Percentiles rank a stretch among this genome's conserved stretches.
These are phyloP conservation scores for Claviceps sp. DNA, from an alignment of 2,329 filamentous ascomycete genomes.

Conservation along the genomic window DNA sequence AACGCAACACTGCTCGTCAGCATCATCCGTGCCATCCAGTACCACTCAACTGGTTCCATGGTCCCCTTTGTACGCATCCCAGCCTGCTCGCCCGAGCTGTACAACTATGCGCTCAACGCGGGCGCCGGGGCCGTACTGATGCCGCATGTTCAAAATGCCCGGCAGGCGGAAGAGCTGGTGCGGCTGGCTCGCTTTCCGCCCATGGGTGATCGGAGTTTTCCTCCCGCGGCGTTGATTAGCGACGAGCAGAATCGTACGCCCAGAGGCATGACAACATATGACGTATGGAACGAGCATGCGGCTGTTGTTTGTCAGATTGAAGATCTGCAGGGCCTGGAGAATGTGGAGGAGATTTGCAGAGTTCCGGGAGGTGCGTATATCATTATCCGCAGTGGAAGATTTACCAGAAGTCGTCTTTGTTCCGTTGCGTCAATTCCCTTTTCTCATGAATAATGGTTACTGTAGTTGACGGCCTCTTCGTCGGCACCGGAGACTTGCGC, in stretches of 20 bases:
- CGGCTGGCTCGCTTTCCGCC: slow-evolving; percentile 3
- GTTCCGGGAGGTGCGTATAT: slow-evolving; percentile 1
- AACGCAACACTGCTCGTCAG: not conserved
- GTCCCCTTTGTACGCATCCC: slow-evolving; percentile 4
- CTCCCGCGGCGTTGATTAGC: slow-evolving; percentile 1
- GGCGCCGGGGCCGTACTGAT: slow-evolving; percentile 4
- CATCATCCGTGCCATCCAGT: slow-evolving; percentile 1
- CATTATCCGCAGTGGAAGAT: too few relatives aligned
- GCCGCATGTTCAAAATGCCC: slow-evolving; percentile 3
- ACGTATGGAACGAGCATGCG: slow-evolving; percentile 2
- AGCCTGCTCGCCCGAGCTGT: slow-evolving; percentile 1
- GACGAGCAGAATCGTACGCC: slow-evolving; percentile 1
- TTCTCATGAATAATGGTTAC: not conserved
- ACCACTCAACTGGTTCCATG: slow-evolving; percentile 3
- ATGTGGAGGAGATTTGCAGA: slow-evolving; percentile 3
- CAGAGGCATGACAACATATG: not conserved
- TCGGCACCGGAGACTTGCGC: slow-evolving; percentile 3
- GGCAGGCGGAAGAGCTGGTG: slow-evolving; percentile 2
- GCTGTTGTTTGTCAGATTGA: slow-evolving; percentile 4
- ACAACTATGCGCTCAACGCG: slow-evolving; percentile 2
- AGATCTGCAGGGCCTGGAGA: slow-evolving; percentile 2
- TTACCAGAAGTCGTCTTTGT: not conserved
- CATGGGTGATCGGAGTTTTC: slow-evolving; percentile 2
- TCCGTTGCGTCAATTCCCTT: not conserved
- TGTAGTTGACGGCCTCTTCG: slow-evolving; percentile 3